Conservation (phyloP, 2,329 filamentous ascomycete genomes). For the Sclerotinia borealis region DNA sequence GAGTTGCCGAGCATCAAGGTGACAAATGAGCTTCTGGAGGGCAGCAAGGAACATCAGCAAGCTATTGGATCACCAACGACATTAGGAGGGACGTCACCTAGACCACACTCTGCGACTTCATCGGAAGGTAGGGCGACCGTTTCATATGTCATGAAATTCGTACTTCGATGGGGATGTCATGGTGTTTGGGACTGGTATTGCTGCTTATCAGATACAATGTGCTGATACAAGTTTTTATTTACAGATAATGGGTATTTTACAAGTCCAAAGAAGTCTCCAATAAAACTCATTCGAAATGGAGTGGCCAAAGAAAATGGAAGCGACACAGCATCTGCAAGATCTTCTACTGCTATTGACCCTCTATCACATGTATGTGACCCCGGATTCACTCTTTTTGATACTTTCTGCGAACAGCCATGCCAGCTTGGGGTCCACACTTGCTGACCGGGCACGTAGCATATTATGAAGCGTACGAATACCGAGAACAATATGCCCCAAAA, state of each 20-base stretch:
- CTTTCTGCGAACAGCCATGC: background rate
- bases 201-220: slow-evolving; percentile 1
- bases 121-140: slow-evolving; percentile 28
- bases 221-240: background rate
- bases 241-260: slow-evolving; percentile 23
- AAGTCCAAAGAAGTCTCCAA: slow-evolving; percentile 26
- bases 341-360: slow-evolving; percentile 52
- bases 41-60: slow-evolving; percentile 17
- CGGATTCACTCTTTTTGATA: slow-evolving; percentile 5
- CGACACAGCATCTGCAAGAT: slow-evolving; percentile 17
- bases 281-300: slow-evolving; percentile 25
- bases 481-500: slow-evolving; percentile 47
- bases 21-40: slow-evolving; percentile 25
- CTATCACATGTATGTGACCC: slow-evolving; percentile 55
- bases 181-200: background rate
- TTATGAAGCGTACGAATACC: slow-evolving; percentile 62
- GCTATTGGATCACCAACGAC: slow-evolving; percentile 26
- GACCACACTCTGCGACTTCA: slow-evolving; percentile 28
- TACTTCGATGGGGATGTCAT: background rate
- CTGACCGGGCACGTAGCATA: slow-evolving; percentile 39
- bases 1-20: slow-evolving; percentile 30
- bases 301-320: slow-evolving; percentile 20
- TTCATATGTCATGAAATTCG: background rate
- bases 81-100: slow-evolving; percentile 25
- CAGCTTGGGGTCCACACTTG: slow-evolving; percentile 3